Conservation (phyloP, 768 basidiomycete species). For the Leucocoprinus birnbaumii region DNA sequence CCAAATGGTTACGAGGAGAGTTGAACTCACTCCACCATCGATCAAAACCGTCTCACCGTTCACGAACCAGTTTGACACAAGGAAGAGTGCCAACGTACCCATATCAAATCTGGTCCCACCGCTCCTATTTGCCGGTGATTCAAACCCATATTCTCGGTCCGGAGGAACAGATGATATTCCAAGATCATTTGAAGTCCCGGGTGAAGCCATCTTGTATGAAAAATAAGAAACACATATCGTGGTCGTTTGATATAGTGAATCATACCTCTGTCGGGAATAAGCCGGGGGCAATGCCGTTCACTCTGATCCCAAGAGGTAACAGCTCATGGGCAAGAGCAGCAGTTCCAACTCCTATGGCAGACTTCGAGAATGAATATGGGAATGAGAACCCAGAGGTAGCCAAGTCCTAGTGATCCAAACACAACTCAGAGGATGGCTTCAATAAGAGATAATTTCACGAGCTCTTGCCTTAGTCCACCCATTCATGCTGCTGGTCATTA, state of each 20-base stretch:
- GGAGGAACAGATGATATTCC: slow-evolving; percentile 22
- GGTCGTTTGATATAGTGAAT: neutral
- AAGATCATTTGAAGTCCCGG: slow-evolving; percentile 20
- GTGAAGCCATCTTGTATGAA: slow-evolving; percentile 25
- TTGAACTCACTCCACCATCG: slow-evolving; percentile 42
- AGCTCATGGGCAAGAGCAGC: slow-evolving; percentile 44
- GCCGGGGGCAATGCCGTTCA: slow-evolving; percentile 47
- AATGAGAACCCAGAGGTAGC: slow-evolving; percentile 35
- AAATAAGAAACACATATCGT: neutral
- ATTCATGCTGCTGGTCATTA: slow-evolving; percentile 52
- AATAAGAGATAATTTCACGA: neutral
- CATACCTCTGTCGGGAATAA: slow-evolving; percentile 27
- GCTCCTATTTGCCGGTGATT: slow-evolving; percentile 28
- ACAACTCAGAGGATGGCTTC: neutral
- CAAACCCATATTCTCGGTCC: slow-evolving; percentile 22
- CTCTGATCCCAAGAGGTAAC: slow-evolving; percentile 42
- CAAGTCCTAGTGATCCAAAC: slow-evolving; percentile 28
- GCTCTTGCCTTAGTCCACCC: slow-evolving; percentile 46
- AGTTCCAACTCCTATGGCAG: slow-evolving; percentile 44
- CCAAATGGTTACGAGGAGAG: neutral
- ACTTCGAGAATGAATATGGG: slow-evolving; percentile 48
- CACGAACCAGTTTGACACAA: slow-evolving; percentile 45
- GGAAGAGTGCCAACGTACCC: slow-evolving; percentile 38
- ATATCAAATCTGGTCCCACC: slow-evolving; percentile 39
- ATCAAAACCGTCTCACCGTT: slow-evolving; percentile 47